Evolutionary conservation across 805 yeast genomes (phyloP).

Genomic region (Teunomyces stri): DNA sequence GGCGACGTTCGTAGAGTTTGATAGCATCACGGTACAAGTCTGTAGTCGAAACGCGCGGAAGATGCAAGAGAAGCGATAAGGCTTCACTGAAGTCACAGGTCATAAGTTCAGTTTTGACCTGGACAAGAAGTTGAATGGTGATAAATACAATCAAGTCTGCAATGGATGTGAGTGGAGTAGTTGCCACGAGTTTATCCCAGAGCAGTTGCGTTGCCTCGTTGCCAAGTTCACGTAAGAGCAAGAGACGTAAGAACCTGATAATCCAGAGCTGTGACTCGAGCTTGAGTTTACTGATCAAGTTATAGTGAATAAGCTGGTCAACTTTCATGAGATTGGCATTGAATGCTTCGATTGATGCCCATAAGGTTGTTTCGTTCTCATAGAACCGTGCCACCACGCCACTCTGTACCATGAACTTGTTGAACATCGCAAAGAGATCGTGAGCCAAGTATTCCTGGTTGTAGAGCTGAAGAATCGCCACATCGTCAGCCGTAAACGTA

Average conservation of each 20-base stretch:
- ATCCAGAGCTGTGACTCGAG: slow-evolving; percentile 55
- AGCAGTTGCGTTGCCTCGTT: slow-evolving; percentile 31
- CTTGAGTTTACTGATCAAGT: slow-evolving; percentile 40
- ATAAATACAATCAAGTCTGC: slow-evolving; percentile 41
- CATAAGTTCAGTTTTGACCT: slow-evolving; percentile 43
- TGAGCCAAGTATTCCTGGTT: slow-evolving; percentile 37
- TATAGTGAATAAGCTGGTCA: slow-evolving; percentile 48
- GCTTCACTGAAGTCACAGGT: slow-evolving; percentile 53
- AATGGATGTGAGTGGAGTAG: slow-evolving; percentile 8
- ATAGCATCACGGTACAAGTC: slow-evolving; percentile 34
- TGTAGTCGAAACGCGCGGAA: slow-evolving; percentile 35
- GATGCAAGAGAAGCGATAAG: slow-evolving; percentile 47
- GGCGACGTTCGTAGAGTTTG: slow-evolving; percentile 29
- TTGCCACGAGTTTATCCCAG: slow-evolving; percentile 50
- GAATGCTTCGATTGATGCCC: slow-evolving; percentile 48
- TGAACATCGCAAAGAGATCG: slow-evolving; percentile 45
- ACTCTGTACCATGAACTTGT: slow-evolving; percentile 39
- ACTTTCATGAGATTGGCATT: slow-evolving; percentile 48
- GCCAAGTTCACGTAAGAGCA: slow-evolving; percentile 50
- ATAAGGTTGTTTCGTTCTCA: slow-evolving; percentile 40
- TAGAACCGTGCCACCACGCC: slow-evolving; percentile 35
- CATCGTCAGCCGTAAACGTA: slow-evolving; percentile 24
- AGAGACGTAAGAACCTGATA: slow-evolving; percentile 48
- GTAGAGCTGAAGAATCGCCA: slow-evolving; percentile 36
- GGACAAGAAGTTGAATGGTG: slow-evolving; percentile 42